Evolutionary conservation across 768 basidiomycete species (phyloP).

Genomic region (Xerocomus potaroensis): DNA sequence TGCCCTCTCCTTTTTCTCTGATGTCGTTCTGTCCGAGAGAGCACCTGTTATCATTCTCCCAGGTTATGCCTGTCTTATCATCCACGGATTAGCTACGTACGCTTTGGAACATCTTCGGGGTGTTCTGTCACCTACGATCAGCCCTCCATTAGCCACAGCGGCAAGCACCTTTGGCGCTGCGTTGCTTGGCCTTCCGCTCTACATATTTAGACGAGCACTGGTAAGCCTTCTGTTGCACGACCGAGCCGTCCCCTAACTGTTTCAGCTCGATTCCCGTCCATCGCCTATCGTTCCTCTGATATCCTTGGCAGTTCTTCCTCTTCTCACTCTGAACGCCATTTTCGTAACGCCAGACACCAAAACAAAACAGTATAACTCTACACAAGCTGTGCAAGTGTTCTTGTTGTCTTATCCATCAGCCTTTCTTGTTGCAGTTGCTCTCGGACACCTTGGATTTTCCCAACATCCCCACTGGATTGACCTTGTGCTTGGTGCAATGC

Average conservation of each 20-base stretch:
- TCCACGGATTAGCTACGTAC: constrained; percentile 57
- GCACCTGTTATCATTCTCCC: constrained; percentile 42
- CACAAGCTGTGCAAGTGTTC: constrained; percentile 54
- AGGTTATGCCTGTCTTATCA: constrained; percentile 61
- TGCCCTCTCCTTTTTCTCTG: constrained; percentile 52
- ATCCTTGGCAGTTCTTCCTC: constrained; percentile 55
- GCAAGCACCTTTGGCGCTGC: constrained; percentile 60
- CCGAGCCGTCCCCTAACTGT: constrained; percentile 8
- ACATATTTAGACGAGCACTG: constrained; percentile 53
- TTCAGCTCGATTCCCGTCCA: constrained; percentile 47
- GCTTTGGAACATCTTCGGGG: constrained; percentile 61
- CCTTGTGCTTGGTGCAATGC: constrained; percentile 47
- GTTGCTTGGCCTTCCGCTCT: constrained; percentile 59
- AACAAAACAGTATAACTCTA: constrained; percentile 42
- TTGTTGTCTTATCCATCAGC: constrained; percentile 54
- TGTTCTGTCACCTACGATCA: constrained; percentile 54
- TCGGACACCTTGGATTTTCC: constrained; percentile 64
- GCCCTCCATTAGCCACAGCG: constrained; percentile 51
- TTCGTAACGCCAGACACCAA: constrained; percentile 53
- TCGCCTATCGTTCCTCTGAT: constrained; percentile 52
- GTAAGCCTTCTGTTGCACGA: constrained; percentile 36
- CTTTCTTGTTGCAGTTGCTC: constrained; percentile 42
- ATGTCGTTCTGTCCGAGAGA: constrained; percentile 41
- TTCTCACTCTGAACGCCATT: constrained; percentile 59
- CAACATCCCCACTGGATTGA: constrained; percentile 59